Base-by-base conservation (phyloP, 2,329 filamentous ascomycete species). In the Zarea fungicola region DNA sequence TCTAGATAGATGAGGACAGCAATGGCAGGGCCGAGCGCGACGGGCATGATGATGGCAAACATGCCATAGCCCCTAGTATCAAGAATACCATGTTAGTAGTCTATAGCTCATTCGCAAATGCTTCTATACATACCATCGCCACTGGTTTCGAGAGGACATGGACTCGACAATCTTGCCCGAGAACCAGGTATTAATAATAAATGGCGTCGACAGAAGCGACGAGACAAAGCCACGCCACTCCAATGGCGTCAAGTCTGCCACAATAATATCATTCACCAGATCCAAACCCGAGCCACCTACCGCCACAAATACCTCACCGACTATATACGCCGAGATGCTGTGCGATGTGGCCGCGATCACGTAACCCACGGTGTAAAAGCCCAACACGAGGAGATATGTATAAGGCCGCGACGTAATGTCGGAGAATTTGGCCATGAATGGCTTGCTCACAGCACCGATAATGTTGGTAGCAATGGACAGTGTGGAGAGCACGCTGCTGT, bases 11-110 rank as follows among this genome's bases (percentile, higher is more conserved):
- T 69, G 48, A 84, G 68, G 2, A 80, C 68, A n/a, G 72, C 58
- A 32, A 77, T 76, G 28, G 83, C 69, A 0, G 82, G 81, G 10
- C 77, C 54, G 42, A 78, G 76, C 28, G 80, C 71, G 6, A 76
- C 69, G 1, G 81, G 81, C 5, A 81, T 61, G 34, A 84, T 72
- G 54, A 85, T 81, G 48, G 77, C 73, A 62, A 81, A 85, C 60
- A 76, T 76, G 44, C 81, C 81, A 56, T 81, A 85, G 39, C 81
- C 73, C 79, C 80, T 84, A n/a, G n/a, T n/a, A n/a, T n/a, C n/a
- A n/a, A n/a, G n/a, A n/a, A n/a, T n/a, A n/a, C n/a, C n/a, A n/a
- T n/a, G n/a, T n/a, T n/a, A n/a, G n/a, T n/a, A n/a, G n/a, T n/a
- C n/a, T n/a, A n/a, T n/a, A n/a, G n/a, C n/a, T n/a, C n/a, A n/a